phyloP scores from a whole-genome alignment of 1,284 basidiomycete species.

The Tylopilus sp. region DNA sequence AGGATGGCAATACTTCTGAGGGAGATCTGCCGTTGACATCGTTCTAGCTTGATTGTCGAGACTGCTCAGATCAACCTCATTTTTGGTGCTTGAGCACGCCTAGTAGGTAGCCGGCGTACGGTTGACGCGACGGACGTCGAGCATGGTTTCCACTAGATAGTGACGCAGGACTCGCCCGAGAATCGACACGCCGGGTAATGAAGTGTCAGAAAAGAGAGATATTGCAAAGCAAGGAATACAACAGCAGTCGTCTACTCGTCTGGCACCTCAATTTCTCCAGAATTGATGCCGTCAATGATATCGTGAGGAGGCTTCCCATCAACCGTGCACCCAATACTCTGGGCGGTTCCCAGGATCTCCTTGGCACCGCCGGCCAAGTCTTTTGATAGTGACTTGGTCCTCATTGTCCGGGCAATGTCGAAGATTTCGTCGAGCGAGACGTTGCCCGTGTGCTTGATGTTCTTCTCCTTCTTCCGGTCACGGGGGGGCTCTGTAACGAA shows the following conservation, averaged over 20 bases:
- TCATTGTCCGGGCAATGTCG: conserved; percentile 96
- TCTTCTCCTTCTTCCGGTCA: conserved; percentile 99
- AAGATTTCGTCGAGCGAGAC: conserved; percentile 93
- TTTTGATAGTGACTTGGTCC: conserved; percentile 93
- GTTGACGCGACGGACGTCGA: neutral
- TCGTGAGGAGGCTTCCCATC: conserved; percentile 94
- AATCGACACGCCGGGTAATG: neutral
- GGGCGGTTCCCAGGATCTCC: conserved; percentile 93
- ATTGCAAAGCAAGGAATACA: conserved; percentile 25
- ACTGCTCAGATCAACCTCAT: neutral
- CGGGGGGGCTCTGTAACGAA: conserved; percentile 83
- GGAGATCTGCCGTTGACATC: conserved; percentile 12
- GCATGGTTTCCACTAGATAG: neutral
- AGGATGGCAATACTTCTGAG: conserved; percentile 20
- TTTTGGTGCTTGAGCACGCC: neutral
- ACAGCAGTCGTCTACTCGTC: conserved; percentile 67
- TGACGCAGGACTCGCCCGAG: neutral
- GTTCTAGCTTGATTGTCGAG: neutral
- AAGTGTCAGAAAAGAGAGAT: conserved; percentile 9
- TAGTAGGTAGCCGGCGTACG: too few species aligned
- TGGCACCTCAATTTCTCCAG: conserved; percentile 92
- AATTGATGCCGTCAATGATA: conserved; percentile 94
- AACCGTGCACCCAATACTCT: conserved; percentile 94
- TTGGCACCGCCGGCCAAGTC: conserved; percentile 87
- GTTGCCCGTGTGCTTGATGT: conserved; percentile 98